These are phyloP conservation scores for Turritis glabra DNA, from an alignment of 345 rosid genomes.

Conservation along the genomic window DNA sequence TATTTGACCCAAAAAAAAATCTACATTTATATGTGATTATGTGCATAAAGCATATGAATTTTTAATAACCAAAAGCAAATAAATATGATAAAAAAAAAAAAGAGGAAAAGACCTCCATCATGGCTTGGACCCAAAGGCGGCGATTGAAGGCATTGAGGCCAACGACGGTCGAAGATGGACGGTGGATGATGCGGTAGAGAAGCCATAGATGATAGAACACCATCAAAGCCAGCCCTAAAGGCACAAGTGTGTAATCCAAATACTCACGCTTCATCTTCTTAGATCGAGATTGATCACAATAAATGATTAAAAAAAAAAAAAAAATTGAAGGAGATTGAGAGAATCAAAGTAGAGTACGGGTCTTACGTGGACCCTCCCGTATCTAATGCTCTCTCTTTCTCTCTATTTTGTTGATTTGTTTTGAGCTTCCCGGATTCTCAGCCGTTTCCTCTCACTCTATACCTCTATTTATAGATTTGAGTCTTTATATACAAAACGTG, in stretches of 20 bases:
- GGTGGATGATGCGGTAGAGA: slow-evolving; percentile 52
- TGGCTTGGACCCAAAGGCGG: slow-evolving; percentile 83
- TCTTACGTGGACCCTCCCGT: slow-evolving; percentile 37
- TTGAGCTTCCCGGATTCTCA: slow-evolving; percentile 15
- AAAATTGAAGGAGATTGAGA: neutral
- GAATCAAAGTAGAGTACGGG: slow-evolving; percentile 42
- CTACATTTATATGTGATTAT: neutral
- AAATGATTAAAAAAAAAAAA: neutral
- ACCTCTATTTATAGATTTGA: slow-evolving; percentile 37
- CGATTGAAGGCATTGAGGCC: slow-evolving; percentile 83
- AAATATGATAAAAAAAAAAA: neutral
- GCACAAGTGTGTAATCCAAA: slow-evolving; percentile 68
- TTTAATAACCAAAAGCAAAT: neutral
- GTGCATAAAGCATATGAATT: neutral
- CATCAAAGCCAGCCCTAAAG: slow-evolving; percentile 59
- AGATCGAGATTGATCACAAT: neutral
- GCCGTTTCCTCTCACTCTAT: slow-evolving; percentile 8
- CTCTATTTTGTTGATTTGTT: neutral
- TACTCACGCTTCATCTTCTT: slow-evolving; percentile 48
- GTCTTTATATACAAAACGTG: slow-evolving; percentile 22
- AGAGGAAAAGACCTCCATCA: slow-evolving; percentile 70
- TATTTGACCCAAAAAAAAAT: neutral
- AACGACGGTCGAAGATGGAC: slow-evolving; percentile 69
- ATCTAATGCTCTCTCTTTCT: slow-evolving; percentile 32
- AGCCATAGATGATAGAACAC: slow-evolving; percentile 73